Percentiles rank a stretch among this genome's conserved stretches.
phyloP scores from a whole-genome alignment of 371 early-diverging fungal genomes.

The Mucor plumbeus region DNA sequence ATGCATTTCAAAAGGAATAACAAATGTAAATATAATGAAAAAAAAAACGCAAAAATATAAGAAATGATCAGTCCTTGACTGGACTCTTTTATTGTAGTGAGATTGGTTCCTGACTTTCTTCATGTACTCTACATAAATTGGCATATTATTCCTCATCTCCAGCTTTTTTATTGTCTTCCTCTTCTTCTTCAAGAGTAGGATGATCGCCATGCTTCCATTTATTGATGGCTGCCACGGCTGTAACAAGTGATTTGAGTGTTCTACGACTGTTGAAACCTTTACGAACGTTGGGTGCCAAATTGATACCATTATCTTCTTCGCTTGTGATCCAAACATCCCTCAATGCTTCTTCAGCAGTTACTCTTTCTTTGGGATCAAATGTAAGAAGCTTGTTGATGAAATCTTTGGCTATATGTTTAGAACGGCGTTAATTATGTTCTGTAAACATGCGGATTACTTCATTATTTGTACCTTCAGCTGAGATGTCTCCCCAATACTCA shows the following conservation, averaged over 20 bases:
- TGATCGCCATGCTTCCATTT: conserved; percentile 16
- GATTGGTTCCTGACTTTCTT: too few relatives aligned
- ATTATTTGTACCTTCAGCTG: conserved; percentile 55
- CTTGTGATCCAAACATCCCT: conserved; percentile 68
- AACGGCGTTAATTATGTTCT: not conserved
- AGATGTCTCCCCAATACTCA: conserved; percentile 79
- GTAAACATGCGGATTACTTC: not conserved
- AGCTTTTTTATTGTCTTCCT: not conserved
- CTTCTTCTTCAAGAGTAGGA: not conserved
- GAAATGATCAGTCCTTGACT: too few relatives aligned
- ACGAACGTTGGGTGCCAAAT: conserved; percentile 39
- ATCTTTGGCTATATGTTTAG: conserved; percentile 69
- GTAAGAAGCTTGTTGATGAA: conserved; percentile 74
- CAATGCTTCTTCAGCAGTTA: conserved; percentile 78
- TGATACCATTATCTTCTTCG: conserved; percentile 19
- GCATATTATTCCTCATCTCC: not conserved
- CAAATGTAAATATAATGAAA: too few relatives aligned
- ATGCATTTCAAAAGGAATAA: too few relatives aligned
- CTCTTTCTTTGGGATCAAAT: conserved; percentile 68
- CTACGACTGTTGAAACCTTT: conserved; percentile 35
- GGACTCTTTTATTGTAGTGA: too few relatives aligned
- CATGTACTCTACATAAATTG: too few relatives aligned
- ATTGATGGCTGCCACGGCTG: conserved; percentile 31
- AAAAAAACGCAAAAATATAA: too few relatives aligned
- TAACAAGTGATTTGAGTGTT: conserved; percentile 32